Percentiles rank a stretch among this genome's conserved stretches.
Evolutionary conservation across 139 green algal species (phyloP).

Genomic region (Choricystis sp.): DNA sequence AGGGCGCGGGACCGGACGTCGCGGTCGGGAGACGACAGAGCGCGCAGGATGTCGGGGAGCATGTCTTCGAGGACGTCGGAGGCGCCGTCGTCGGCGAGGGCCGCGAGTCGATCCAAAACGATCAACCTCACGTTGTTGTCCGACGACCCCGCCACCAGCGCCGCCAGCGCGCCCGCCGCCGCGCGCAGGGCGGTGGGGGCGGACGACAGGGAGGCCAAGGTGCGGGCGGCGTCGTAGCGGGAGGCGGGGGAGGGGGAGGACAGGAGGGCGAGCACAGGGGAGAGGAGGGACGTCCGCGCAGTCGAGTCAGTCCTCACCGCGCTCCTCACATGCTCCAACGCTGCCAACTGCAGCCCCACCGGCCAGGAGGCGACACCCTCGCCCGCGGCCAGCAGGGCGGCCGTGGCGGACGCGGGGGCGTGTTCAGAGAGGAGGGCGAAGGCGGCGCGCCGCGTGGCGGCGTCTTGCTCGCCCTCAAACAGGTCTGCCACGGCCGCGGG

Average conservation of each 20-base stretch:
- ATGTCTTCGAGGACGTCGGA: conserved; percentile 72
- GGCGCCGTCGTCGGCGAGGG: conserved; percentile 13
- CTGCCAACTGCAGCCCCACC: conserved; percentile 89
- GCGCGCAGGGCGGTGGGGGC: conserved; percentile 89
- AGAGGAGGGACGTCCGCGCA: not conserved
- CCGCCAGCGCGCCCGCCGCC: conserved; percentile 92
- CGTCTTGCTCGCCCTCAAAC: conserved; percentile 59
- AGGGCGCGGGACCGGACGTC: conserved; percentile 92
- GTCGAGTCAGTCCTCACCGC: conserved; percentile 15
- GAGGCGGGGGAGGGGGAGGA: conserved; percentile 64
- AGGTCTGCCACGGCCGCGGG: conserved; percentile 88
- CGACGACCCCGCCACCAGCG: conserved; percentile 81
- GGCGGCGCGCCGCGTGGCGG: conserved; percentile 83
- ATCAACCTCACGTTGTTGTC: conserved; percentile 99
- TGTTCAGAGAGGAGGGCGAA: conserved; percentile 79
- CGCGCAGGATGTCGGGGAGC: conserved; percentile 93
- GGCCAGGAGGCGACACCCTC: conserved; percentile 79
- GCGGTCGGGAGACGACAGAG: conserved; percentile 73
- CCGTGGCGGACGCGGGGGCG: conserved; percentile 57
- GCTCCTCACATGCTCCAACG: conserved; percentile 92
- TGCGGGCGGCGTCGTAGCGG: conserved; percentile 89
- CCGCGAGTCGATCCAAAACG: conserved; percentile 78
- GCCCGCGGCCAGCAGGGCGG: conserved; percentile 71
- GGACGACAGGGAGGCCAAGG: conserved; percentile 72
- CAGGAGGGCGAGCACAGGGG: conserved; percentile 59